phyloP scores from a whole-genome alignment of 768 basidiomycete species.

The Kwoniella europaea region DNA sequence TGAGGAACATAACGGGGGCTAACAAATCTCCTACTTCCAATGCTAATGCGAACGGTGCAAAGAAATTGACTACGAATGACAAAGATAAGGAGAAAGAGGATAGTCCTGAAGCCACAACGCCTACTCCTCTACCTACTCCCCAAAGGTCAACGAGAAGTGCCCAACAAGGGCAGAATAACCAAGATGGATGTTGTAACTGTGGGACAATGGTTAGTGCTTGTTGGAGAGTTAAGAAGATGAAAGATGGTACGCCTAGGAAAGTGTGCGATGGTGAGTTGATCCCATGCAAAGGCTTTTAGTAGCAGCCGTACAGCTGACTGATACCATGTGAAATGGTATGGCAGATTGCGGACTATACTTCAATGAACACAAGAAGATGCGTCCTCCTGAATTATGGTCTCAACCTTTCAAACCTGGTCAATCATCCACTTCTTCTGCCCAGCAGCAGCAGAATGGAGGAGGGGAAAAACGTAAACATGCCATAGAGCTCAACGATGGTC shows the following conservation, averaged over 20 bases:
- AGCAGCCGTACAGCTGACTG: neutral
- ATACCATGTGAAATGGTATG: neutral
- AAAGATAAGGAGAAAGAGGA: constrained; percentile 23
- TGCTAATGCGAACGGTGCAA: constrained; percentile 5
- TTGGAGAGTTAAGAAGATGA: constrained; percentile 44
- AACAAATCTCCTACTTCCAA: constrained; percentile 6
- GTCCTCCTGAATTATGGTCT: constrained; percentile 46
- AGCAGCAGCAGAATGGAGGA: neutral
- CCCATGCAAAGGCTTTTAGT: no score
- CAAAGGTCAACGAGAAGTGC: neutral
- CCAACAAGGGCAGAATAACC: neutral
- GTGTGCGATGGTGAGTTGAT: constrained; percentile 49
- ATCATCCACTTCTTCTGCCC: neutral
- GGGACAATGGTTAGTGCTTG: constrained; percentile 34
- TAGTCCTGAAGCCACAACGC: constrained; percentile 25
- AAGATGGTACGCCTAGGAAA: constrained; percentile 44
- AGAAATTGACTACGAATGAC: constrained; percentile 10
- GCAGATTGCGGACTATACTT: constrained; percentile 51
- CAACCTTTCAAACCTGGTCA: constrained; percentile 14
- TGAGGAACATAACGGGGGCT: constrained; percentile 24
- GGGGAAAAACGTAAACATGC: constrained; percentile 20
- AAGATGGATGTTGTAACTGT: constrained; percentile 48
- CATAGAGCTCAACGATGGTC: constrained; percentile 20
- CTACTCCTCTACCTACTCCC: constrained; percentile 23
- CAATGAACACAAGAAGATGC: constrained; percentile 50